Evolutionary conservation across 2,329 filamentous ascomycete species (phyloP).

Genomic region (Tolypocladium pustulatum): DNA sequence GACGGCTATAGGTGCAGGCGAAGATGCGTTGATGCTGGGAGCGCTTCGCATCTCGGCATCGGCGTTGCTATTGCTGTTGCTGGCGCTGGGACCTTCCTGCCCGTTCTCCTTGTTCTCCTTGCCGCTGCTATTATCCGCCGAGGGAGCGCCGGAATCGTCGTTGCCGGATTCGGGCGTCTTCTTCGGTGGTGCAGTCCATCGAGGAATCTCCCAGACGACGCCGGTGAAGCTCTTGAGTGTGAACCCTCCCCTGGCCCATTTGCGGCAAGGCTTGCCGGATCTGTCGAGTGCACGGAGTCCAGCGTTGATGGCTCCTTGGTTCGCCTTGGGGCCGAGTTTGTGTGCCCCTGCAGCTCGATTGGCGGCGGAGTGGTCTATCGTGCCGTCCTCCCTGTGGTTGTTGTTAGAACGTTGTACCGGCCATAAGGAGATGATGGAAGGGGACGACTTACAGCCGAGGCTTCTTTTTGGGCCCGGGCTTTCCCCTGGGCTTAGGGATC

Average conservation of each 20-base stretch:
- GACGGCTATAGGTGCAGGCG: constrained; percentile 39
- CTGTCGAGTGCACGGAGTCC: constrained; percentile 89
- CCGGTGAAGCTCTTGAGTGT: constrained; percentile 89
- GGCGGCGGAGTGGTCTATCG: constrained; percentile 45
- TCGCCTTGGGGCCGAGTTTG: constrained; percentile 92
- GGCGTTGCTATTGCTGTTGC: constrained; percentile 29
- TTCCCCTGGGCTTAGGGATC: constrained; percentile 62
- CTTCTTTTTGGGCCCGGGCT: constrained; percentile 96
- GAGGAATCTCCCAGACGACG: constrained; percentile 66
- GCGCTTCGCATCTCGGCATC: constrained; percentile 45
- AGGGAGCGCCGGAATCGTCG: constrained; percentile 34
- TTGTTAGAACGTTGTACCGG: constrained; percentile 15
- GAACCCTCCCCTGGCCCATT: constrained; percentile 78
- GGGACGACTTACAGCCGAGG: constrained; percentile 66
- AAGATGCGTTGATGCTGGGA: constrained; percentile 40
- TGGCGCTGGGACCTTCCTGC: constrained; percentile 36
- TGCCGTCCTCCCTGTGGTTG: constrained; percentile 46
- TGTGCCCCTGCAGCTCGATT: constrained; percentile 46
- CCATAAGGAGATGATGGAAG: constrained; percentile 1
- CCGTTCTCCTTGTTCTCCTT: constrained; percentile 57
- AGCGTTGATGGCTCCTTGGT: constrained; percentile 95
- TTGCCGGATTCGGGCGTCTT: constrained; percentile 33
- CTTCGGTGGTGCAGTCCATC: constrained; percentile 70
- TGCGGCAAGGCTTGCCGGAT: constrained; percentile 82
- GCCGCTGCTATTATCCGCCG: constrained; percentile 40